phyloP scores from a whole-genome alignment of 2,329 filamentous ascomycete species.

The Fusarium oxysporum region DNA sequence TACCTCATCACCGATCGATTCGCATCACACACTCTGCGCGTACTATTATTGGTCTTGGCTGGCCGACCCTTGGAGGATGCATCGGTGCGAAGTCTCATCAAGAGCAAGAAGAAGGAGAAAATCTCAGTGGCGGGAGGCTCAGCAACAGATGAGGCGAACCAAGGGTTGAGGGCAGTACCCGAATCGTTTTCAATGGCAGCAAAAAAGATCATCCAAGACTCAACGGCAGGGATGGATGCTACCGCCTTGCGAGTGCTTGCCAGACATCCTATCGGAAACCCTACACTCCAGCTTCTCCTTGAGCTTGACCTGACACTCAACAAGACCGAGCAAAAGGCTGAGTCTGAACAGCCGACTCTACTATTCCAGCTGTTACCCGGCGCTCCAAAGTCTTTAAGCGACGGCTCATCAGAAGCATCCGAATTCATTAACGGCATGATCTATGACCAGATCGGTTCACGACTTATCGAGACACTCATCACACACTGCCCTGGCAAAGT shows the following conservation, averaged over 20 bases:
- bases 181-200: conserved; percentile 81
- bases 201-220: conserved; percentile 84
- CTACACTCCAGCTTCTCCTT: conserved; percentile 89
- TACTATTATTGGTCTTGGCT: conserved; percentile 86
- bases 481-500: conserved; percentile 84
- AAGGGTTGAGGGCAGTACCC: conserved; percentile 72
- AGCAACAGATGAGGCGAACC: conserved; percentile 60
- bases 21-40: conserved; percentile 89
- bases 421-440: conserved; percentile 86
- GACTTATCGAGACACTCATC: conserved; percentile 88
- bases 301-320: conserved; percentile 85
- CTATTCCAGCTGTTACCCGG: conserved; percentile 84
- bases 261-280: conserved; percentile 90
- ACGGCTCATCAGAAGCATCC: conserved; percentile 77
- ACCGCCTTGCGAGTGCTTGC: conserved; percentile 86
- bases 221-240: conserved; percentile 79
- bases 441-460: conserved; percentile 91
- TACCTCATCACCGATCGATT: conserved; percentile 89
- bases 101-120: conserved; percentile 93
- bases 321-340: conserved; percentile 61
- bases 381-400: conserved; percentile 74
- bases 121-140: conserved; percentile 70
- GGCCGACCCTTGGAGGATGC: conserved; percentile 81
- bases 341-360: conserved; percentile 62
- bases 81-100: conserved; percentile 78